These are phyloP conservation scores for Cercophora samala DNA, from an alignment of 495 filamentous ascomycete species.

Conservation along the genomic window DNA sequence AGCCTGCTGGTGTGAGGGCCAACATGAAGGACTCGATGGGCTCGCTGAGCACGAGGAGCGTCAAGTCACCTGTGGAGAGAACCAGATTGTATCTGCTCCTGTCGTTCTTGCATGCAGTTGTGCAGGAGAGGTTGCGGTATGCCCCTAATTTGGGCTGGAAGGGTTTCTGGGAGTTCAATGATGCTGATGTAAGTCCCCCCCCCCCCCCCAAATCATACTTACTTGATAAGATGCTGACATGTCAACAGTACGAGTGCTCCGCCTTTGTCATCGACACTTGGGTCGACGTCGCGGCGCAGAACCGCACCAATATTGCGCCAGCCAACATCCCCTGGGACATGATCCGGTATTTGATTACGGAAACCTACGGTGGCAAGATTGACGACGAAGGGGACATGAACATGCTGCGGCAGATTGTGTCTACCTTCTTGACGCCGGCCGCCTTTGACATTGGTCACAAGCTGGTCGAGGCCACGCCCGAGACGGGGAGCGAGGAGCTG, in stretches of 20 bases:
- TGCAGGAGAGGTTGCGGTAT: constrained; percentile 94
- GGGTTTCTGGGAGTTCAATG: constrained; percentile 99
- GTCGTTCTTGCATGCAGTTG: constrained; percentile 91
- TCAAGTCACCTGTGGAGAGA: constrained; percentile 84
- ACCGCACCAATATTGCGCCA: constrained; percentile 87
- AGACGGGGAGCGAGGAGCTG: constrained; percentile 45
- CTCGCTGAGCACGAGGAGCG: constrained; percentile 70
- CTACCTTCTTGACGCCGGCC: constrained; percentile 71
- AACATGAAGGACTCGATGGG: constrained; percentile 99
- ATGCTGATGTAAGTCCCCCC: constrained; percentile 80
- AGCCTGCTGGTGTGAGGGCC: constrained; percentile 90
- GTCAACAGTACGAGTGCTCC: constrained; percentile 84
- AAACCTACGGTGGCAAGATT: constrained; percentile 97
- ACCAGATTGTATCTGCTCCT: constrained; percentile 87
- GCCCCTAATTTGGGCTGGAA: constrained; percentile 96
- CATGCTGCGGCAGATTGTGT: constrained; percentile 67
- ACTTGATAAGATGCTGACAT: constrained; percentile 6
- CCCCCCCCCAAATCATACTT: no score
- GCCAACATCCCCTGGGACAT: constrained; percentile 96
- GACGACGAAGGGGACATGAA: constrained; percentile 86
- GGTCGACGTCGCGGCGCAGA: constrained; percentile 76
- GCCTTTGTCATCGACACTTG: constrained; percentile 94
- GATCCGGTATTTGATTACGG: constrained; percentile 84
- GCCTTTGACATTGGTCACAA: constrained; percentile 91
- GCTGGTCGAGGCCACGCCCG: constrained; percentile 59